Percentiles rank a stretch among this genome's conserved stretches.
These are phyloP conservation scores for Mucor indicus DNA, from an alignment of 371 early-diverging fungal species.

Conservation along the genomic window DNA sequence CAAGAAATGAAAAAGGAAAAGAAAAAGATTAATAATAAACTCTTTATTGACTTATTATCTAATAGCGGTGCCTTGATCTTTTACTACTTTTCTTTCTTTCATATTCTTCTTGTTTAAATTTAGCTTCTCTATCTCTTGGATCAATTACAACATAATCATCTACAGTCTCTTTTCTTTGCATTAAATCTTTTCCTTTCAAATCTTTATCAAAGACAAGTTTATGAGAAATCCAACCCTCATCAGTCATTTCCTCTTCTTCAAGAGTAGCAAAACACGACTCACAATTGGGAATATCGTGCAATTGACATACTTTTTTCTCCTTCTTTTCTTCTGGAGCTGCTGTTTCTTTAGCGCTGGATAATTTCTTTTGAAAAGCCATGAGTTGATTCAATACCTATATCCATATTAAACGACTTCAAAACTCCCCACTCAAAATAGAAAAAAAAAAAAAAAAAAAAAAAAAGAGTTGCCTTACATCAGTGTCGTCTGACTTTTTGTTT, in stretches of 20 bases:
- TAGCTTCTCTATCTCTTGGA: conserved; percentile 51
- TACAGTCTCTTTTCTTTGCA: conserved; percentile 57
- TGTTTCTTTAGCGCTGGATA: conserved; percentile 21
- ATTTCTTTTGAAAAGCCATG: conserved; percentile 42
- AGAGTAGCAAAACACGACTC: conserved; percentile 55
- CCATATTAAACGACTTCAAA: no score
- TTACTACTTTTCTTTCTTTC: conserved; percentile 25
- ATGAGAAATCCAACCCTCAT: conserved; percentile 72
- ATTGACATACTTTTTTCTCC: conserved; percentile 43
- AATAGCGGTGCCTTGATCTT: conserved; percentile 19
- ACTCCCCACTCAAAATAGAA: no score
- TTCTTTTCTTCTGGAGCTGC: conserved; percentile 7
- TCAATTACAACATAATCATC: conserved; percentile 81
- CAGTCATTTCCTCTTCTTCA: conserved; percentile 29
- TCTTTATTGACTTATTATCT: conserved; percentile 2
- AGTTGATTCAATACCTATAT: conserved; percentile 45
- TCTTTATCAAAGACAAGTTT: conserved; percentile 68
- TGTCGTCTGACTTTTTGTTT: conserved; percentile 25
- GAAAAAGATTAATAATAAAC: conserved; percentile 12
- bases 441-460: no score
- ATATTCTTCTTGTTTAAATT: conserved; percentile 38
- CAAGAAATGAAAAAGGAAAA: conserved; percentile 16
- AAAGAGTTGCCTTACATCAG: conserved; percentile 43
- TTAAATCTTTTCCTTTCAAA: conserved; percentile 59
- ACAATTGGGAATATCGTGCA: conserved; percentile 66